Base-by-base conservation (phyloP, 805 yeast species). In the Kluyveromyces lactis region DNA sequence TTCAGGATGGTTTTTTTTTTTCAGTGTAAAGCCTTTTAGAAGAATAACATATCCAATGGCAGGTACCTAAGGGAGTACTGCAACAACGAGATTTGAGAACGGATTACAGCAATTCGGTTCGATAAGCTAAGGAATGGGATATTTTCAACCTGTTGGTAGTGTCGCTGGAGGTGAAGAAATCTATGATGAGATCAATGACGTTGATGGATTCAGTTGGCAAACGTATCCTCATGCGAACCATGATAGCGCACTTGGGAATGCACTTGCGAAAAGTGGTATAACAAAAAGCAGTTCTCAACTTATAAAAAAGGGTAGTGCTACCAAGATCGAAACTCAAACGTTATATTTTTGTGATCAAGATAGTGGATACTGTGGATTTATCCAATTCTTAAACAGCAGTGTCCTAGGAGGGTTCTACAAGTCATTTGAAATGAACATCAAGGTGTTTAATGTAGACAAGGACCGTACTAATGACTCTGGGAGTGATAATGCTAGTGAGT, bases 311-410 rank as follows among this genome's bases (percentile, higher is more conserved):
- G 31, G 44, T 17, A 46, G 40, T 12, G 48, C 40, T 13, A 71
- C 77, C 28, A 69, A 67, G 45, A 72, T 73, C 11, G 79, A 74
- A 47, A 73, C 79, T 18, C 77, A 73, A 46, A 72, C 77, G 4
- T 63, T 73, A 42, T 74, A 74, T 54, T 73, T 71, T 52, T 68
- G 74, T 12, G 73, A 71, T 54, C 59, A 67, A 44, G 47, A 49
- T 10, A 47, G 64, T 13, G 70, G 69, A 0, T 52, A 59, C 36
- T 55, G 65, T 26, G 77, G 79, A 0, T 72, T 73, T 49, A 69
- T 76, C 12, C 79, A 74, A 53, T 55, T 74, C 21, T 65, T 73
- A 41, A 73, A 71, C 53, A 71, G 77, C 31, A 69, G 66, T 46
- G 62, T 73, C 16, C 61, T 73, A 68, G 58, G 55, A 13, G 77